Evolutionary conservation across 2,329 filamentous ascomycete species (phyloP).

Genomic region (Penicillium sp.): DNA sequence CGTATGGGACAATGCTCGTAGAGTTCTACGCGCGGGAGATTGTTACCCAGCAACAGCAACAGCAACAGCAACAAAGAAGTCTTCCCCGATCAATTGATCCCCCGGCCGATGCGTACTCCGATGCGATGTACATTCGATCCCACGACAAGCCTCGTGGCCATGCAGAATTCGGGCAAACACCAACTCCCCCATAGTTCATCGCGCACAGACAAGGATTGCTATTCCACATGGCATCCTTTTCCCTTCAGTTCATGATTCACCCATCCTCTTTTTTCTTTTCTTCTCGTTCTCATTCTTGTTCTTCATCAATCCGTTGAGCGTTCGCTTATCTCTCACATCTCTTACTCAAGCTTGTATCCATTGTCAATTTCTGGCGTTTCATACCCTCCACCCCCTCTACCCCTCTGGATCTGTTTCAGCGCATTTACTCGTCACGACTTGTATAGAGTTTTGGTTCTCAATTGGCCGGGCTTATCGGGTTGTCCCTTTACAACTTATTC

Average conservation of each 20-base stretch:
- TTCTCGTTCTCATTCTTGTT: not conserved
- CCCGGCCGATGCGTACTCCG: constrained; percentile 22
- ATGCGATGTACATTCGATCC: constrained; percentile 37
- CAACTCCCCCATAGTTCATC: constrained; percentile 33
- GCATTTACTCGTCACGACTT: constrained; percentile 25
- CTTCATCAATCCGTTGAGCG: constrained; percentile 5
- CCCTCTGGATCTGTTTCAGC: constrained; percentile 12
- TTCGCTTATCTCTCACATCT: constrained; percentile 2
- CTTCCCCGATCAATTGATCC: constrained; percentile 21
- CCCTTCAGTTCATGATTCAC: not conserved
- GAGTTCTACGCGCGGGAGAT: constrained; percentile 96
- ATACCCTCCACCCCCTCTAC: constrained; percentile 17
- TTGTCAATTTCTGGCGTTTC: constrained; percentile 15
- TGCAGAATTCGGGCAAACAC: constrained; percentile 33
- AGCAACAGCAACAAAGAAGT: constrained; percentile 21
- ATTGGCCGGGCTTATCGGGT: constrained; percentile 15
- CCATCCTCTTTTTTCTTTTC: not conserved
- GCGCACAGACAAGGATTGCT: not conserved
- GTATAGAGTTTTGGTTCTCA: constrained; percentile 26
- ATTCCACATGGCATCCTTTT: not conserved
- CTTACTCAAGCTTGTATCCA: constrained; percentile 6
- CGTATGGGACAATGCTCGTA: constrained; percentile 96
- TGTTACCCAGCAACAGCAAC: constrained; percentile 59
- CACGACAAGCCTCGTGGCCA: constrained; percentile 27
- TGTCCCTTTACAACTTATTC: constrained; percentile 18